phyloP scores from a whole-genome alignment of 768 basidiomycete genomes.

The Lactarius quietus region DNA sequence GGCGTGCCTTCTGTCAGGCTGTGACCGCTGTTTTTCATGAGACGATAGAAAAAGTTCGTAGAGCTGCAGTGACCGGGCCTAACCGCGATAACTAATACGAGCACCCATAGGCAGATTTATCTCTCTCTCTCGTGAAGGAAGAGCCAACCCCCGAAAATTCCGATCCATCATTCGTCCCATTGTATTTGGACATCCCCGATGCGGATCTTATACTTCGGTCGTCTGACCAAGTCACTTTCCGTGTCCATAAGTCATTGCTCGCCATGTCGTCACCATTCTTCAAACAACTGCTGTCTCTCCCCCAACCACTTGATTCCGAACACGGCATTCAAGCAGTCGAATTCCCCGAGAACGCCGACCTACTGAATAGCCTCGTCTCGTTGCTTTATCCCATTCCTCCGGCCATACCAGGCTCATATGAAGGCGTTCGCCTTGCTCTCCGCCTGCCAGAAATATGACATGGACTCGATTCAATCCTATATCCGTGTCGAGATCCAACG shows the following conservation, averaged over 20 bases:
- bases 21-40: neutral
- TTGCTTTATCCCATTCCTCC: slow-evolving; percentile 3
- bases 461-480: too few species aligned
- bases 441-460: too few species aligned
- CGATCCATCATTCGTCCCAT: neutral
- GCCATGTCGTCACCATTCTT: neutral
- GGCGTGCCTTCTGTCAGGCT: neutral
- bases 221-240: neutral
- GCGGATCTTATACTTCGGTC: neutral
- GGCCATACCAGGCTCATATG: neutral
- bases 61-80: neutral
- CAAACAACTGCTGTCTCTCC: neutral
- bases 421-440: too few species aligned
- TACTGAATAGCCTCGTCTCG: slow-evolving; percentile 2
- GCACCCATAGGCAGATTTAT: neutral
- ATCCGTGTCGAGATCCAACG: too few species aligned
- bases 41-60: neutral
- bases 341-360: too few species aligned
- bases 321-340: neutral
- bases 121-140: neutral
- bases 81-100: neutral
- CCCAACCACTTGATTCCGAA: neutral
- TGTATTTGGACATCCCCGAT: neutral
- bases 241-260: neutral
- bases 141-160: neutral